phyloP scores from a whole-genome alignment of 2,329 filamentous ascomycete species.

The Aureobasidium mangrovei region DNA sequence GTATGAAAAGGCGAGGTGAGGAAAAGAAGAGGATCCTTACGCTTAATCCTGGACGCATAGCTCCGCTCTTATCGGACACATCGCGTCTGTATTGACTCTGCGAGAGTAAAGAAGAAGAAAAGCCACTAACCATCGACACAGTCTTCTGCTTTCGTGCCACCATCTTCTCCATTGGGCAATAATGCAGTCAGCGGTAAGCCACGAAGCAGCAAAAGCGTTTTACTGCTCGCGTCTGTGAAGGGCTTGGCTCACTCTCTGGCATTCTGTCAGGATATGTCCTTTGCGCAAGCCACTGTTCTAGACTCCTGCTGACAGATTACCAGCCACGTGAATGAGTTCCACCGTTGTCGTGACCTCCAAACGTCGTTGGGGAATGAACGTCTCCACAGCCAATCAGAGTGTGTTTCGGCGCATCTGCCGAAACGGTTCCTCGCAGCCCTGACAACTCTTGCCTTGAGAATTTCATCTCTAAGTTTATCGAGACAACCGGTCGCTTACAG shows the following conservation, averaged over 20 bases:
- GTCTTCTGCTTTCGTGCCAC: neutral
- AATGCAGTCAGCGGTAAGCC: conserved; percentile 2
- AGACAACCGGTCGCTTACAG: conserved; percentile 2
- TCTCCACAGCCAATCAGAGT: neutral
- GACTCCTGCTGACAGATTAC: conserved; percentile 3
- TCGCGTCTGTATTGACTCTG: no score
- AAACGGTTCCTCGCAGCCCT: neutral
- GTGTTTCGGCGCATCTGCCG: neutral
- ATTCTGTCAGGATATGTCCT: neutral
- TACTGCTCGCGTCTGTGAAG: neutral
- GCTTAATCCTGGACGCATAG: no score
- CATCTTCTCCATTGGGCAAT: neutral
- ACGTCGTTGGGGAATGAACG: neutral
- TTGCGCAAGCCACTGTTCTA: conserved; percentile 8
- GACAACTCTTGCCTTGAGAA: neutral
- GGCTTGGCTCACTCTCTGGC: neutral
- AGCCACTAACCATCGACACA: neutral
- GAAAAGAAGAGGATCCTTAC: no score
- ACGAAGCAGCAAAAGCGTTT: neutral
- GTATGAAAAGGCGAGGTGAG: no score
- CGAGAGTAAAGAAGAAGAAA: neutral
- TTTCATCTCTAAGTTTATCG: conserved; percentile 3
- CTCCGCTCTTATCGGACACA: no score
- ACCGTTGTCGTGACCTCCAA: neutral
- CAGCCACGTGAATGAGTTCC: neutral